Percentiles rank a stretch among this genome's conserved stretches.
Conservation (phyloP, 345 rosid species). For the Noccaea caerulescens region DNA sequence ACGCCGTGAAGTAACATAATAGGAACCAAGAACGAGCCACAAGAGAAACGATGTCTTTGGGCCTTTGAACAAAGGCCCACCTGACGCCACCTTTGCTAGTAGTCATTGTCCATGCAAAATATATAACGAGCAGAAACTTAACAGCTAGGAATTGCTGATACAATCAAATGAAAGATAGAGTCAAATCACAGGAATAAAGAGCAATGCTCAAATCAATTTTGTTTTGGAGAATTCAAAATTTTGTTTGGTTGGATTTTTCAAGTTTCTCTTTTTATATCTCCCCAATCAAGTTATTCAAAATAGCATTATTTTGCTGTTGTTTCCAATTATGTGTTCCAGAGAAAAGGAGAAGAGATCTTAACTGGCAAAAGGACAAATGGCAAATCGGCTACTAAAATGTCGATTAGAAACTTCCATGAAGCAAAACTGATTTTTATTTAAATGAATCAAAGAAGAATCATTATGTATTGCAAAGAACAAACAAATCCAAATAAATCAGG, state of each 20-base stretch:
- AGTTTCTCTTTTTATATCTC: too few relatives aligned
- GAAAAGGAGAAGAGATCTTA: too few relatives aligned
- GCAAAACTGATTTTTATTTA: slow-evolving; percentile 39
- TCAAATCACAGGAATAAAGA: background rate
- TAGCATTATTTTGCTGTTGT: too few relatives aligned
- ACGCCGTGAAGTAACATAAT: background rate
- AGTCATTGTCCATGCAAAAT: background rate
- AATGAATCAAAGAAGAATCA: slow-evolving; percentile 34
- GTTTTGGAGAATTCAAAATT: too few relatives aligned
- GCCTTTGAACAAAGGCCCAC: background rate
- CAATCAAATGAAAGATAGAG: background rate
- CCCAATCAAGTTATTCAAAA: too few relatives aligned
- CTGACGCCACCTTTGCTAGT: background rate
- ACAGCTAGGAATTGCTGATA: too few relatives aligned
- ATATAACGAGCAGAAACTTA: too few relatives aligned
- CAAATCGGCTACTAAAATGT: background rate
- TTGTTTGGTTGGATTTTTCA: too few relatives aligned
- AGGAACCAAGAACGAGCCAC: background rate
- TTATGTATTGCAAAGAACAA: slow-evolving; percentile 29
- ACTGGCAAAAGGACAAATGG: background rate
- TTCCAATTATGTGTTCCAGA: too few relatives aligned
- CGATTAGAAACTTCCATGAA: background rate
- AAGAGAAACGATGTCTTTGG: slow-evolving; percentile 14
- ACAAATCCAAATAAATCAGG: slow-evolving; percentile 28
- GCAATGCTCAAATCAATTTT: background rate